Base-by-base conservation (phyloP, 768 basidiomycete genomes). In the Termitomyces sp. region DNA sequence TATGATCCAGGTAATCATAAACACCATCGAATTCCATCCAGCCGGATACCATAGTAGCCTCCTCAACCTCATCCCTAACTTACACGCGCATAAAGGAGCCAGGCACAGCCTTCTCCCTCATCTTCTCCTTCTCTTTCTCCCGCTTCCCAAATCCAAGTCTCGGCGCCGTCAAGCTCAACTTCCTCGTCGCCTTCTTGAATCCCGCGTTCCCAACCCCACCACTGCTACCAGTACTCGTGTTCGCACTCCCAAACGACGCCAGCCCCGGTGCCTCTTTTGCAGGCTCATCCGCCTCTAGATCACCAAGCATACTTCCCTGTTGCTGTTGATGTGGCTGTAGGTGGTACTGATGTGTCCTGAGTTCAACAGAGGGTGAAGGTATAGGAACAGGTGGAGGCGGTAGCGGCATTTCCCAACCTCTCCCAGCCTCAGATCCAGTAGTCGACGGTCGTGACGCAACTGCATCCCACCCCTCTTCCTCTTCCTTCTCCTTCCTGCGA, bases 111-210 rank as follows among this genome's bases (percentile, higher is more conserved):
- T 58, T 62, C 55, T 61, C 59, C 57, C 41, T 59, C 57, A 34
- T 29, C 55, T 37, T 63, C 59, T 66, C 59, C 63, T 69, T 73
- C 23, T 76, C 73, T 65, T 79, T 83, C 53, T 86, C 82, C 63
- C 73, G 77, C 70, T 71, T 80, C 68, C 77, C 79, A 73, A 77
- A 81, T 66, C 77, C 77, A 60, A 89, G 81, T 48, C 83, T 82
- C 48, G 85, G 82, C 49, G 81, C 77, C 23, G 79, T 79, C 56
- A 90, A 68, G 67, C 89, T 91, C 70, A 91, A 69, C 73, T 91
- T 90, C 54, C 87, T 76, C 64, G 74, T 78, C 58, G 82, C 74
- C 41, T 73, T 72, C 65, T 73, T 81, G 56, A 72, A 59, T n/a
- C 64, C 51, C 5, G n/a, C 40, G 21, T 38, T 54, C 9, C 48